Conservation (phyloP, 164 flowering plant species). For the Dillenia suffruticosa region DNA sequence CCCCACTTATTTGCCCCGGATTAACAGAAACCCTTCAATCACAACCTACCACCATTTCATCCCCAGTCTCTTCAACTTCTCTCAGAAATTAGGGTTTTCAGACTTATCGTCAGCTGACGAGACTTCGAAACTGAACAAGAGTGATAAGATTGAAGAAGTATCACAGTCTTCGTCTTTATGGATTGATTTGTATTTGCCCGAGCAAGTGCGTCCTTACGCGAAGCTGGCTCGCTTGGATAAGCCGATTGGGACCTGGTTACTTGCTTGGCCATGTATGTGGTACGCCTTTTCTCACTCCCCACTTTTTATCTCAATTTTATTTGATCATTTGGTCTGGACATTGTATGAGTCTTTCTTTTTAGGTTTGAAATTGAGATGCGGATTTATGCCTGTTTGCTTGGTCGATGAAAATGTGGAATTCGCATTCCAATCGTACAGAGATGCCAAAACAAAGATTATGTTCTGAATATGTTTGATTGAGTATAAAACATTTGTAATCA, state of each 20-base stretch:
- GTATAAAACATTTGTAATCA: too few relatives aligned
- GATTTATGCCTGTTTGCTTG: too few relatives aligned
- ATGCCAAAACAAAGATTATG: too few relatives aligned
- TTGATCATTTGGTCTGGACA: background rate
- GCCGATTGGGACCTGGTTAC: slow-evolving; percentile 97
- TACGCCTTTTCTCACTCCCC: slow-evolving; percentile 19
- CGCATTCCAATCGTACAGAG: too few relatives aligned
- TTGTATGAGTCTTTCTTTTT: too few relatives aligned
- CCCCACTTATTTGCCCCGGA: too few relatives aligned
- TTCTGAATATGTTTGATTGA: too few relatives aligned
- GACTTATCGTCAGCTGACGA: too few relatives aligned
- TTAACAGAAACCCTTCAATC: too few relatives aligned
- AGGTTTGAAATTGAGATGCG: too few relatives aligned
- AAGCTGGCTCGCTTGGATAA: slow-evolving; percentile 89
- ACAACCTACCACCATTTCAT: too few relatives aligned
- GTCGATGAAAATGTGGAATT: too few relatives aligned
- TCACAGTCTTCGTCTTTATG: slow-evolving; percentile 33
- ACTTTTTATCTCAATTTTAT: background rate
- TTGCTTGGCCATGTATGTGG: slow-evolving; percentile 99
- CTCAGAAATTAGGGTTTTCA: slow-evolving; percentile 4
- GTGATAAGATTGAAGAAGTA: slow-evolving; percentile 3
- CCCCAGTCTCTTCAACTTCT: slow-evolving; percentile 3
- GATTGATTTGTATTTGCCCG: slow-evolving; percentile 76
- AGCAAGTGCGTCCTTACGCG: slow-evolving; percentile 55
- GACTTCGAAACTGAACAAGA: background rate